Evolutionary conservation across 176 grass and related monocot genomes (phyloP).

Genomic region (Stipa capillata): DNA sequence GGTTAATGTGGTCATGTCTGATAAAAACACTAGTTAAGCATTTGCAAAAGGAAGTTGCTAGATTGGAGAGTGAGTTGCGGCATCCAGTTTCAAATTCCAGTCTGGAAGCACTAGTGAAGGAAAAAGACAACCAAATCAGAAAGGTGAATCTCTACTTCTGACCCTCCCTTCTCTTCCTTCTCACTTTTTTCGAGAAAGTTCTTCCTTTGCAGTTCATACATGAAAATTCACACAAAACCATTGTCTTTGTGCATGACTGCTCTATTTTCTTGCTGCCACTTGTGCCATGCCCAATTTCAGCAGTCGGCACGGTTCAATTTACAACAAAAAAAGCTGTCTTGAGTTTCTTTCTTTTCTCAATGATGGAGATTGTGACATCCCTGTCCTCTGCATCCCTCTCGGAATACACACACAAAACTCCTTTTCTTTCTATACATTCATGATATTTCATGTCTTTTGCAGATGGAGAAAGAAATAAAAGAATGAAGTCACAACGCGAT

Average conservation of each 20-base stretch:
- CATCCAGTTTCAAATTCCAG: slow-evolving; percentile 49
- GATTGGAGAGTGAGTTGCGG: slow-evolving; percentile 71
- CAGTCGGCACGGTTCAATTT: background rate
- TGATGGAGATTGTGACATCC: background rate
- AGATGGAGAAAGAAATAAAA: slow-evolving; percentile 96
- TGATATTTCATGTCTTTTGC: slow-evolving; percentile 6
- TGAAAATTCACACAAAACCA: background rate
- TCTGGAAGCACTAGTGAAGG: slow-evolving; percentile 58
- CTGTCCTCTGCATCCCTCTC: background rate
- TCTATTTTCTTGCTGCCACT: background rate
- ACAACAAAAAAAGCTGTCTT: background rate
- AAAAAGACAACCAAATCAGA: slow-evolving; percentile 66
- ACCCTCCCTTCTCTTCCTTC: background rate
- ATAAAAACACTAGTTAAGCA: slow-evolving; percentile 86
- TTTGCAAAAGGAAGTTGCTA: slow-evolving; percentile 79
- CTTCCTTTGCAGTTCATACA: background rate
- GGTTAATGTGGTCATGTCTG: slow-evolving; percentile 89
- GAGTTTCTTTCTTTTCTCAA: background rate
- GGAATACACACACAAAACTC: background rate
- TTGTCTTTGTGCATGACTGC: background rate
- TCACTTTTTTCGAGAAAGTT: too few species aligned
- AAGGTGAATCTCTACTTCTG: slow-evolving; percentile 42
- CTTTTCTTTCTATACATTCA: slow-evolving; percentile 3
- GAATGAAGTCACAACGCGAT: slow-evolving; percentile 74
- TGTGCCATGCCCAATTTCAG: background rate